phyloP scores from a whole-genome alignment of 768 basidiomycete species.

The Strobilomyces echinocephalus region DNA sequence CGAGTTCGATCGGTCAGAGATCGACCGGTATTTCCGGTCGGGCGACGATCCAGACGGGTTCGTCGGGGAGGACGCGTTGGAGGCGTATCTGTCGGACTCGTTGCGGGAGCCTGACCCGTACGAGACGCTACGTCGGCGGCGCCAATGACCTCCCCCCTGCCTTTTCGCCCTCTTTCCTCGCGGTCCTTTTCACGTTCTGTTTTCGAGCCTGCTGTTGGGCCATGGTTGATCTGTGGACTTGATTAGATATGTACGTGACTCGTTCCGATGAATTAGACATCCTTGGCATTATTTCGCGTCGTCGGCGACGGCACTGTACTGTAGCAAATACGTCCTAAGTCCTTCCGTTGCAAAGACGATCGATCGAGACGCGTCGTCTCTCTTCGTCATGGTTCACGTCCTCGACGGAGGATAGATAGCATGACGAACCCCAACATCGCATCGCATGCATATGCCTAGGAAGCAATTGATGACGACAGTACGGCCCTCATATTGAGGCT shows the following conservation, averaged over 20 bases:
- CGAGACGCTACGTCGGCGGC: constrained; percentile 11
- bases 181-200: background rate
- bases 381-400: too few species aligned
- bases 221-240: constrained; percentile 21
- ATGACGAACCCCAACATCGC: too few species aligned
- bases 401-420: too few species aligned
- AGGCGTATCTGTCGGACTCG: background rate
- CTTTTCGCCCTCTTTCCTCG: too few species aligned
- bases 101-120: background rate
- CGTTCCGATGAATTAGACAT: constrained; percentile 4
- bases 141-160: background rate
- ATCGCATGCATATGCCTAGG: too few species aligned
- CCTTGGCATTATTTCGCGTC: background rate
- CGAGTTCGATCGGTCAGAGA: constrained; percentile 66
- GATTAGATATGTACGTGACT: constrained; percentile 13
- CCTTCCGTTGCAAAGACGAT: background rate
- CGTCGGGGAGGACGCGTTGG: background rate
- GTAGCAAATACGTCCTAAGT: background rate
- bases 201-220: background rate
- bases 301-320: constrained; percentile 1
- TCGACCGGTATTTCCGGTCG: constrained; percentile 68
- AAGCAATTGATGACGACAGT: too few species aligned
- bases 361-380: background rate
- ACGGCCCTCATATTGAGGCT: too few species aligned
- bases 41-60: constrained; percentile 17